phyloP scores from a whole-genome alignment of 257 asterid species.

The Solanum ossicruentum region DNA sequence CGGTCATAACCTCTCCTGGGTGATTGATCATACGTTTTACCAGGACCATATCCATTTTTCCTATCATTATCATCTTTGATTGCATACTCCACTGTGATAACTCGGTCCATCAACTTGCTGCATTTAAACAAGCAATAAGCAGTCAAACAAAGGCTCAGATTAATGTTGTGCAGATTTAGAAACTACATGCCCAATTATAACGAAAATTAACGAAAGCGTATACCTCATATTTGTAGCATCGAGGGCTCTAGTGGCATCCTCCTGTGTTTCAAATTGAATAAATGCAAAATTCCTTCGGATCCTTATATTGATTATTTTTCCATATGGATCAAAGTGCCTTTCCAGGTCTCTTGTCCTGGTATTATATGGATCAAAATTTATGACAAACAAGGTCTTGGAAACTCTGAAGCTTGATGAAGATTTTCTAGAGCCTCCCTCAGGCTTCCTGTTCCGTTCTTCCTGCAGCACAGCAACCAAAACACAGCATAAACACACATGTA shows the following conservation, averaged over 20 bases:
- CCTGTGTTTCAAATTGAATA: slow-evolving; percentile 57
- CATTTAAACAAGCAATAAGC: neutral
- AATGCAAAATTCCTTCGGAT: slow-evolving; percentile 72
- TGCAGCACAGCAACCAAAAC: slow-evolving; percentile 12
- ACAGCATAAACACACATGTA: neutral
- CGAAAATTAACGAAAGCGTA: neutral
- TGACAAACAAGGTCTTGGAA: slow-evolving; percentile 69
- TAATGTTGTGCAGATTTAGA: neutral
- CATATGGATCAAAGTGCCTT: slow-evolving; percentile 68
- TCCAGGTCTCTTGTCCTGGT: slow-evolving; percentile 69
- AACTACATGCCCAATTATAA: neutral
- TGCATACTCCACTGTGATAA: slow-evolving; percentile 67
- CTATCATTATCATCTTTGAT: slow-evolving; percentile 62
- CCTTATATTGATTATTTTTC: slow-evolving; percentile 63
- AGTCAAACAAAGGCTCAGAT: neutral
- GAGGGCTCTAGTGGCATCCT: slow-evolving; percentile 67
- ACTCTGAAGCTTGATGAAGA: slow-evolving; percentile 39
- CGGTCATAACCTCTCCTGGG: slow-evolving; percentile 56
- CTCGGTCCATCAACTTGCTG: slow-evolving; percentile 71
- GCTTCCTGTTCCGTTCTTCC: slow-evolving; percentile 59
- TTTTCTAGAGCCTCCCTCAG: slow-evolving; percentile 35
- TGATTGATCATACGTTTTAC: slow-evolving; percentile 41
- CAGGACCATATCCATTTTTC: slow-evolving; percentile 54
- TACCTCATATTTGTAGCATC: slow-evolving; percentile 78
- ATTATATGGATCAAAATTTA: slow-evolving; percentile 63